These are phyloP conservation scores for Agastache rugosa DNA, from an alignment of 257 asterid genomes.

Conservation along the genomic window DNA sequence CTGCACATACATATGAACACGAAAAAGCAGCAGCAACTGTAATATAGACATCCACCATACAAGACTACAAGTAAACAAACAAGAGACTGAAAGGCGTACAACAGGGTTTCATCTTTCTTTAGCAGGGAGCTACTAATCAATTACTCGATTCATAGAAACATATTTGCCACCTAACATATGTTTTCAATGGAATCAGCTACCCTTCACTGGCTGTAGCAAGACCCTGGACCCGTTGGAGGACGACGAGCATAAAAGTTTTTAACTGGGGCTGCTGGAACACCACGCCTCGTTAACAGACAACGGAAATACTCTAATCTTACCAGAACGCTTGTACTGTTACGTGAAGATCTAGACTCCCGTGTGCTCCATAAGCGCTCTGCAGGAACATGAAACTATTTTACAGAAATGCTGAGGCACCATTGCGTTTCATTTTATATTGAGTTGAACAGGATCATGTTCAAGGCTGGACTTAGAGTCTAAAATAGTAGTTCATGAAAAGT, in stretches of 20 bases:
- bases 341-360: constrained; percentile 48
- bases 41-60: constrained; percentile 5
- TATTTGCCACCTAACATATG: background rate
- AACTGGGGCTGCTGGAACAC: constrained; percentile 88
- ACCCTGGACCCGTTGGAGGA: constrained; percentile 74
- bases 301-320: constrained; percentile 79
- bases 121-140: background rate
- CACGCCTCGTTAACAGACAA: constrained; percentile 82
- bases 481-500: background rate
- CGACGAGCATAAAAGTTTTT: constrained; percentile 62
- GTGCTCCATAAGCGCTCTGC: constrained; percentile 87
- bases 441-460: background rate
- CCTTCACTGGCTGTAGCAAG: constrained; percentile 76
- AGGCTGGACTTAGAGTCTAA: background rate
- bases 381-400: constrained; percentile 11
- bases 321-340: constrained; percentile 41
- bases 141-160: constrained; percentile 1
- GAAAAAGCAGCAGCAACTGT: background rate
- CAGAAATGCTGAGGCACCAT: background rate
- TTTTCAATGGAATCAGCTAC: background rate
- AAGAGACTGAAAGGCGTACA: constrained; percentile 11
- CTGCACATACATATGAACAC: background rate
- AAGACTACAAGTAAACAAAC: constrained; percentile 6
- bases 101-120: background rate
- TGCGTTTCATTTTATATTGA: background rate